Conservation (phyloP, 1,284 basidiomycete species). For the Tetrapyrgos nigripes region DNA sequence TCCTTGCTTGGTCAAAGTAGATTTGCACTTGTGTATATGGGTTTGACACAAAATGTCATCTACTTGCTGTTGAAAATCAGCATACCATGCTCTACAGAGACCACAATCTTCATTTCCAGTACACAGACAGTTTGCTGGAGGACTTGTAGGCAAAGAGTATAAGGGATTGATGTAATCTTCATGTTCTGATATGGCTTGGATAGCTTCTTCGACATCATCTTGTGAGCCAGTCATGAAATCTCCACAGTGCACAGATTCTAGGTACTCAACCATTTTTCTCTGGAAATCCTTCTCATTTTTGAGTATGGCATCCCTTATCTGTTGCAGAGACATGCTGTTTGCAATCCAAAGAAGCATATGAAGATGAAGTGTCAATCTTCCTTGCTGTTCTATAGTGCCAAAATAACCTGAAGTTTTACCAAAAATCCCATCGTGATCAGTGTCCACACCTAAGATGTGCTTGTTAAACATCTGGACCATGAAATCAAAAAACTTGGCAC, state of each 20-base stretch:
- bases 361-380: too few relatives aligned
- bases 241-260: slow-evolving; percentile 21
- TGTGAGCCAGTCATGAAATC: slow-evolving; percentile 17
- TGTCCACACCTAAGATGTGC: slow-evolving; percentile 23
- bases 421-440: slow-evolving; percentile 22
- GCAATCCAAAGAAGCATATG: slow-evolving; percentile 39
- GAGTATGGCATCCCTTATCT: slow-evolving; percentile 28
- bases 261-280: slow-evolving; percentile 17
- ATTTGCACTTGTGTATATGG: slow-evolving; percentile 41
- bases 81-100: too few relatives aligned
- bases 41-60: slow-evolving; percentile 15
- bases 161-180: slow-evolving; percentile 10
- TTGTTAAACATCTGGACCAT: too few relatives aligned
- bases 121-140: slow-evolving; percentile 1
- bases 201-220: neutral
- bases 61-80: too few relatives aligned
- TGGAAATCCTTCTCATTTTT: slow-evolving; percentile 21
- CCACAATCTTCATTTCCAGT: too few relatives aligned
- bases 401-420: slow-evolving; percentile 36
- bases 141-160: slow-evolving; percentile 10
- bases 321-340: slow-evolving; percentile 29
- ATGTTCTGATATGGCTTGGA: neutral
- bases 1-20: slow-evolving; percentile 39
- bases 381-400: slow-evolving; percentile 43
- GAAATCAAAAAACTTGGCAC: too few relatives aligned